Base-by-base conservation (phyloP, 1,139 yeast genomes). In the Hemisphaericaspora lyxosophila region DNA sequence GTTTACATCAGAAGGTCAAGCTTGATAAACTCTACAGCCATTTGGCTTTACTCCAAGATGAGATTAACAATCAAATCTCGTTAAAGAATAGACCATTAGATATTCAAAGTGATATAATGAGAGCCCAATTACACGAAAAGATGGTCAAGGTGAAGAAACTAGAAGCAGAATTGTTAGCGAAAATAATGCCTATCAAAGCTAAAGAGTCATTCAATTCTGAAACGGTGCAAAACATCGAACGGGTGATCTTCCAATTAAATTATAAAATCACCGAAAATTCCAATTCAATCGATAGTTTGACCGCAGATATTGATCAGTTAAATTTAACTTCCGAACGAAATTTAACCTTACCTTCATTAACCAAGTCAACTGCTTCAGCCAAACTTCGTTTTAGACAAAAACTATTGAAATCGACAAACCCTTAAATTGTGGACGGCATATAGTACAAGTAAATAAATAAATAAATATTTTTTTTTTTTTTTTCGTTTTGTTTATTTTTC, bases 121-220 rank as follows among this genome's bases (percentile, higher is more conserved):
- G 51, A 43, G 49, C 27, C 1, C 42, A 37, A 7, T 34, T 62
- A 12, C 49, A 65, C 8, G 39, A 29, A 15, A 60, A 59, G 36
- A 40, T 58, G 13, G 27, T 38, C 3, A 37, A 41, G 5, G 48
- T 60, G 7, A 41, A 48, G 30, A 33, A 41, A 5, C 44, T 54
- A 8, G 57, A 57, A 41, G 49, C 53, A 20, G 41, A 53, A 23
- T 36, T 60, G 11, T 42, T 51, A 7, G 31, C 45, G n/a, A 32
- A 44, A 26, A 45, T 62, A 46, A 54, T 62, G 51, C 62, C 66
- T 3, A 41, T 62, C 8, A 62, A 62, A 35, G 58, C 61, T 3
- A 48, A 43, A 33, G 36, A 47, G 6, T 40, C 46, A 11, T 40
- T 45, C 7, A 44, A 45, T 11, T 38, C 42, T 4, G 34, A 48